Base-by-base conservation (phyloP, 2,329 filamentous ascomycete genomes). In the Colletotrichum nymphaeae region DNA sequence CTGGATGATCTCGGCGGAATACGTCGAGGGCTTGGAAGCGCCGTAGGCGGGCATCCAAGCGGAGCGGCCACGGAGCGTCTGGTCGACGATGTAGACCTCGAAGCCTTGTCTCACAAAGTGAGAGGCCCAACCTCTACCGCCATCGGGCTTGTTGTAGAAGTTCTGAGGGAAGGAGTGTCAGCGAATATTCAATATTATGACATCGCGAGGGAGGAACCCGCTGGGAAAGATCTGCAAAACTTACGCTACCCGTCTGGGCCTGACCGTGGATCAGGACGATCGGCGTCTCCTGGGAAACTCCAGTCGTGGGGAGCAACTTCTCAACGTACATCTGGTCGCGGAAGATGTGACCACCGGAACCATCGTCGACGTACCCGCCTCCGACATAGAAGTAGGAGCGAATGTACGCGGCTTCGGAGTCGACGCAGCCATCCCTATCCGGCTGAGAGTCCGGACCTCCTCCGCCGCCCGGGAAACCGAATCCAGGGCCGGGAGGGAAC, bases 241-340 rank as follows among this genome's bases (percentile, higher is more conserved):
- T 79, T 77, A 82, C 84, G 64, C 78, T 83, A 26, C 84, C 85
- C 3, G 84, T 84, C 74, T 84, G 81, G 11, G 79, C 83, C 63
- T 81, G 79, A 24, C 86, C 86, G 53, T 86, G 83, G 60, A 87
- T 83, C 65, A 87, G 79, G 30, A 87, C 77, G 42, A 87, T 78
- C 0, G 85, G 85, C 42, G 71, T 76, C 3, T 73, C 55, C 58
- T 77, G 78, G 52, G 63, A 75, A 37, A 71, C 76, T 42, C 77
- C 78, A 11, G 59, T 28, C 6, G 76, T 72, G 16, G 86, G 85
- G 7, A 76, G 75, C 19, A 89, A 80, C 68, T 82, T 82, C 80
- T 90, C 88, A 32, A 89, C 86, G 75, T 90, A 89, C 82, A 89
- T 88, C 80, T 90, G 88, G 66, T 83, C 83, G 32, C 78, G 78